Evolutionary conservation across 371 early-diverging fungal species (phyloP).

Genomic region (Fennellomyces sp.): DNA sequence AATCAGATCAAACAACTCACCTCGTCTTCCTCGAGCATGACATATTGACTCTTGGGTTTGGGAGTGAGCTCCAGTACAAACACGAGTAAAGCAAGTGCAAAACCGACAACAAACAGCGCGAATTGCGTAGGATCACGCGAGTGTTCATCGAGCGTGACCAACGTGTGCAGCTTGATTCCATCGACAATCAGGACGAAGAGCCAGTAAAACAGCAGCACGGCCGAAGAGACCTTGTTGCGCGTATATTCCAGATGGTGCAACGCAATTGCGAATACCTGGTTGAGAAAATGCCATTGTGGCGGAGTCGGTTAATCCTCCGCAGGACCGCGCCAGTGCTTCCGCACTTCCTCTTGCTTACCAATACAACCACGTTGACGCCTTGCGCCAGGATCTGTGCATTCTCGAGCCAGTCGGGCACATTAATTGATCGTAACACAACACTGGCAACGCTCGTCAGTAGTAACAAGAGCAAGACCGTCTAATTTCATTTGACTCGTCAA

Average conservation of each 20-base stretch:
- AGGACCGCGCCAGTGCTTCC: neutral
- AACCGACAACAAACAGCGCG: slow-evolving; percentile 33
- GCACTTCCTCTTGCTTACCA: slow-evolving; percentile 22
- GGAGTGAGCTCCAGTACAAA: slow-evolving; percentile 66
- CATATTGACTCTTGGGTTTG: slow-evolving; percentile 64
- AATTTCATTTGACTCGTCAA: too few species aligned
- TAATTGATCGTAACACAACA: slow-evolving; percentile 13
- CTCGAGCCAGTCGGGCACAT: slow-evolving; percentile 36
- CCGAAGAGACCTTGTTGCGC: slow-evolving; percentile 66
- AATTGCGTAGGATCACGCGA: slow-evolving; percentile 42
- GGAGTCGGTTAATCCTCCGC: neutral
- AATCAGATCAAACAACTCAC: slow-evolving; percentile 17
- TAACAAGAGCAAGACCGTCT: slow-evolving; percentile 32
- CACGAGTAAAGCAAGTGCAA: slow-evolving; percentile 48
- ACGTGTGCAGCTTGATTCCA: slow-evolving; percentile 65
- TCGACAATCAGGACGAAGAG: slow-evolving; percentile 55
- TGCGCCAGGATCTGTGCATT: slow-evolving; percentile 36
- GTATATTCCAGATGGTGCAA: slow-evolving; percentile 74
- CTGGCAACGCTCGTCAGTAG: slow-evolving; percentile 22
- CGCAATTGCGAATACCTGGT: slow-evolving; percentile 53
- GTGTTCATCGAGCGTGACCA: slow-evolving; percentile 34
- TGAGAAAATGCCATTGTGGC: slow-evolving; percentile 6
- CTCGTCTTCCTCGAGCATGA: slow-evolving; percentile 58
- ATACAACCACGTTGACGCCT: slow-evolving; percentile 30
- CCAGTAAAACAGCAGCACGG: slow-evolving; percentile 81